Evolutionary conservation across 352 stramenopile species (phyloP).

Genomic region (Globisporangium sylvaticum): DNA sequence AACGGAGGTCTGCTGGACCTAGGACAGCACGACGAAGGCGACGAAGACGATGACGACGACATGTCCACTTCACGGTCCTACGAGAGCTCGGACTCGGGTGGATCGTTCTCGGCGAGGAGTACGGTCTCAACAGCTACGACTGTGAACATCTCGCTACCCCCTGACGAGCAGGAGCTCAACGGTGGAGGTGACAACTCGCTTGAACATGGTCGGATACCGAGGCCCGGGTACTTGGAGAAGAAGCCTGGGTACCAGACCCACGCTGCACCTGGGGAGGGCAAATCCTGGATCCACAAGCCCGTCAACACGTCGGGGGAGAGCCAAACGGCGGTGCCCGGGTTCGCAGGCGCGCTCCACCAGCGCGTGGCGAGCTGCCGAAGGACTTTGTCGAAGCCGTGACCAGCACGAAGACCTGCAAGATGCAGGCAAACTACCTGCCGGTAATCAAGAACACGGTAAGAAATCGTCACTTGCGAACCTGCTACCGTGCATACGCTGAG

Average conservation of each 20-base stretch:
- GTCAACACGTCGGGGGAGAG: slow-evolving; percentile 48
- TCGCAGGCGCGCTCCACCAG: slow-evolving; percentile 52
- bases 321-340: slow-evolving; percentile 64
- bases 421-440: slow-evolving; percentile 77
- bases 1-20: slow-evolving; percentile 1
- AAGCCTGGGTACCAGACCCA: slow-evolving; percentile 58
- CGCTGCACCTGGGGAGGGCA: slow-evolving; percentile 47
- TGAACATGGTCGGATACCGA: not conserved
- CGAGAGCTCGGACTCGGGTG: slow-evolving; percentile 22
- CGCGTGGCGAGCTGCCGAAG: slow-evolving; percentile 62
- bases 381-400: slow-evolving; percentile 62
- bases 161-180: slow-evolving; percentile 47
- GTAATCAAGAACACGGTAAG: slow-evolving; percentile 72
- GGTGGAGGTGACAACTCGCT: not conserved
- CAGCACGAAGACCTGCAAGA: slow-evolving; percentile 71
- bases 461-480: no score
- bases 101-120: slow-evolving; percentile 27
- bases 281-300: slow-evolving; percentile 48
- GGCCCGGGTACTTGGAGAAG: slow-evolving; percentile 38
- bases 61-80: slow-evolving; percentile 27
- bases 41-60: slow-evolving; percentile 22
- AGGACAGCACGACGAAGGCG: slow-evolving; percentile 16
- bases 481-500: no score
- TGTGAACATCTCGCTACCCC: slow-evolving; percentile 45
- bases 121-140: slow-evolving; percentile 37